A percentile compares a stretch with the other conserved stretches of the same genome.
phyloP scores from a whole-genome alignment of 345 rosid genomes.

The Alliaria petiolata region DNA sequence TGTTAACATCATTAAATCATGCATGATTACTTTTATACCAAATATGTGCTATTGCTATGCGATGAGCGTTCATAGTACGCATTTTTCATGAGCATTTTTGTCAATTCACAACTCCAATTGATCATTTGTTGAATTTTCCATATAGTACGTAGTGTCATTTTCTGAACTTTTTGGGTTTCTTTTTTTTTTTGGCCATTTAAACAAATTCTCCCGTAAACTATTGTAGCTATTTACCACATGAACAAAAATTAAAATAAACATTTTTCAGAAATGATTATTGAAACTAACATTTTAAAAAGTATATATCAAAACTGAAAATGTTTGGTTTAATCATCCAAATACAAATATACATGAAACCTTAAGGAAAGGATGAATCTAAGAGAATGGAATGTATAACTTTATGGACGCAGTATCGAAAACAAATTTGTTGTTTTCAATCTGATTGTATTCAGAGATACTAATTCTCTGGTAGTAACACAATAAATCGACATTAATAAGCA shows the following conservation, averaged over 20 bases:
- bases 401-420: constrained; percentile 15
- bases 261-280: not conserved
- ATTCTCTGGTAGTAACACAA: constrained; percentile 17
- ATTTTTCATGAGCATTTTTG: too few species aligned
- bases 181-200: not conserved
- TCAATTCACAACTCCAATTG: too few species aligned
- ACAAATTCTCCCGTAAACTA: too few species aligned
- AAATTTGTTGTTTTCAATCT: constrained; percentile 13
- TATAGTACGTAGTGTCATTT: too few species aligned
- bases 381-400: not conserved
- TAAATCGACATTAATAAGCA: constrained; percentile 8
- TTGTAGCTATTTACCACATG: not conserved
- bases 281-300: not conserved
- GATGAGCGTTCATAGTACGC: too few species aligned
- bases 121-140: too few species aligned
- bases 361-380: not conserved
- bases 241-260: not conserved
- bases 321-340: not conserved
- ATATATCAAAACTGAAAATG: not conserved
- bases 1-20: too few species aligned
- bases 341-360: constrained; percentile 2
- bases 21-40: too few species aligned
- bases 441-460: constrained; percentile 15
- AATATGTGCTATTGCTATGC: too few species aligned
- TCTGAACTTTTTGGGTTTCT: too few species aligned